Evolutionary conservation across 2,329 filamentous ascomycete genomes (phyloP).

Genomic region (Laburnicola sp.): DNA sequence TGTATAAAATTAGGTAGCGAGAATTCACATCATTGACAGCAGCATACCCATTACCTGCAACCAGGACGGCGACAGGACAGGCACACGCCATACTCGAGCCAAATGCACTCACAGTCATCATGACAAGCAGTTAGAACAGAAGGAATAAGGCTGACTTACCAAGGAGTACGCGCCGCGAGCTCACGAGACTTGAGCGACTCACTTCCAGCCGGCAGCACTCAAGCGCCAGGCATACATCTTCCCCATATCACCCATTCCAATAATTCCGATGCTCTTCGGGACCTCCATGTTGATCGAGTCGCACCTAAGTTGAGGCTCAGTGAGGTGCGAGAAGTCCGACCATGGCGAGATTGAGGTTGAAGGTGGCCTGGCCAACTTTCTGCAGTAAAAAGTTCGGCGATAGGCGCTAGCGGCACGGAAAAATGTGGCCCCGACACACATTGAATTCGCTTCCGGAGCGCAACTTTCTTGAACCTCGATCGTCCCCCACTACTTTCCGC

Average conservation of each 20-base stretch:
- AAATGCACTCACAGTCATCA: slow-evolving; percentile 99
- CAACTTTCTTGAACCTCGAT: slow-evolving; percentile 14
- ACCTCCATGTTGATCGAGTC: slow-evolving; percentile 57
- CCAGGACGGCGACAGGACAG: slow-evolving; percentile 75
- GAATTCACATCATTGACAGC: slow-evolving; percentile 97
- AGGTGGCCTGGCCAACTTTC: slow-evolving; percentile 14
- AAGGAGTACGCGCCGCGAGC: slow-evolving; percentile 16
- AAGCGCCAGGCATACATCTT: slow-evolving; percentile 94
- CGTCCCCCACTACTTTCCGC: slow-evolving; percentile 30
- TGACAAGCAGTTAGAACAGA: slow-evolving; percentile 47
- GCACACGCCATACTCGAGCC: slow-evolving; percentile 91
- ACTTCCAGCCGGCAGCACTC: slow-evolving; percentile 96
- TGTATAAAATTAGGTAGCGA: slow-evolving; percentile 91
- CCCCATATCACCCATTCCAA: slow-evolving; percentile 99
- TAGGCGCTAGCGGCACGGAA: slow-evolving; percentile 20
- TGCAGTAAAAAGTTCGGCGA: slow-evolving; percentile 21
- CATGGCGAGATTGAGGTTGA: slow-evolving; percentile 25
- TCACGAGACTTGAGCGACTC: slow-evolving; percentile 49
- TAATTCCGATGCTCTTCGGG: slow-evolving; percentile 80
- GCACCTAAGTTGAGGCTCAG: slow-evolving; percentile 24
- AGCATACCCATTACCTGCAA: slow-evolving; percentile 58
- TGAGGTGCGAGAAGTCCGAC: slow-evolving; percentile 32
- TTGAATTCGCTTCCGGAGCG: slow-evolving; percentile 4
- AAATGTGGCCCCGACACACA: slow-evolving; percentile 5
- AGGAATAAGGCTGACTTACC: slow-evolving; percentile 29